phyloP scores from a whole-genome alignment of 2,329 filamentous ascomycete species.

The Diaporthe humulicola region DNA sequence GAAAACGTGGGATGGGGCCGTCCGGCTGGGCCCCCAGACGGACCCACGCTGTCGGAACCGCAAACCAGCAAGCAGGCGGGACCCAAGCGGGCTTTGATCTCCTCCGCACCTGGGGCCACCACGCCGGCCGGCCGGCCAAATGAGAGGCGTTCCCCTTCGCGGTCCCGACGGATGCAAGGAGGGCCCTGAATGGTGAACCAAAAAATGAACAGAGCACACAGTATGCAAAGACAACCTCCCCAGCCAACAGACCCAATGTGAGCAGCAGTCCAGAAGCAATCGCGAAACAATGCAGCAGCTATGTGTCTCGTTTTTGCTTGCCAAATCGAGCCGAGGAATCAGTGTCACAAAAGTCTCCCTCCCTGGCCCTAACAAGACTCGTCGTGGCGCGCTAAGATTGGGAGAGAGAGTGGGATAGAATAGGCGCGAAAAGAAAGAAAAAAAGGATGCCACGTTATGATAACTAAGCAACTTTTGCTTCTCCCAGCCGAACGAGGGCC shows the following conservation, averaged over 20 bases:
- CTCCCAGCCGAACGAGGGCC: background rate
- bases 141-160: background rate
- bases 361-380: background rate
- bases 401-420: background rate
- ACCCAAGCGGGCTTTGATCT: conserved; percentile 9
- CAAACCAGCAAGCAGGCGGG: background rate
- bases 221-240: background rate
- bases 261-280: background rate
- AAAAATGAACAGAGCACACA: background rate
- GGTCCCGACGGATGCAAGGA: conserved; percentile 21
- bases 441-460: conserved; percentile 12
- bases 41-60: conserved; percentile 27
- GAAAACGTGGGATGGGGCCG: conserved; percentile 30
- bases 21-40: conserved; percentile 11
- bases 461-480: conserved; percentile 8
- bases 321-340: background rate
- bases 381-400: background rate
- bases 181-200: background rate
- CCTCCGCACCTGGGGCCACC: background rate
- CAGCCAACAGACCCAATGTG: background rate
- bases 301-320: conserved; percentile 26
- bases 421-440: background rate
- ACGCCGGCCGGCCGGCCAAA: conserved; percentile 13
- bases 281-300: background rate
- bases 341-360: background rate